These are phyloP conservation scores for Oryza rufipogon DNA, from an alignment of 176 grass and related monocot species.

Conservation along the genomic window DNA sequence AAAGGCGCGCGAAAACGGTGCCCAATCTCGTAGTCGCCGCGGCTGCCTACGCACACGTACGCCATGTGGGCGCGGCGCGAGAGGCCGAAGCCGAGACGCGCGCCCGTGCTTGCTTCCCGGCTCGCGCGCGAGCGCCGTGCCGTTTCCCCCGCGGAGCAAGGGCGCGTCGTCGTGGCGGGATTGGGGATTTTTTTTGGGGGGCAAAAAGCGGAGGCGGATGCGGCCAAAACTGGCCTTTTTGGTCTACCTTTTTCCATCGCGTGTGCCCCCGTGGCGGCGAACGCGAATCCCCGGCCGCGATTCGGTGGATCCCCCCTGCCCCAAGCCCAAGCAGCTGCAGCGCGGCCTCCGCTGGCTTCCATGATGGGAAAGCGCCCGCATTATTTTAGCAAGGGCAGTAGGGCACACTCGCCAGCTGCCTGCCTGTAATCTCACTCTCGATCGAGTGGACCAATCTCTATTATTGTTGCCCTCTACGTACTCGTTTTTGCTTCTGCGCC, in stretches of 20 bases:
- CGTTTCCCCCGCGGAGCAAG: neutral
- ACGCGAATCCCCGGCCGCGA: slow-evolving; percentile 18
- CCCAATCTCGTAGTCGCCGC: neutral
- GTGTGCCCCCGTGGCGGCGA: too few species aligned
- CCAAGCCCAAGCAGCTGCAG: neutral
- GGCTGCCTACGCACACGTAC: neutral
- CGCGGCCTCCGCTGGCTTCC: neutral
- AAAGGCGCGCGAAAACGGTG: neutral
- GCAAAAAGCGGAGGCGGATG: neutral
- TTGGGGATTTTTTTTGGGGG: too few species aligned
- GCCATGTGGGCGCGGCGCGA: neutral
- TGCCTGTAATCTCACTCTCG: neutral
- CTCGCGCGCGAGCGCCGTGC: neutral
- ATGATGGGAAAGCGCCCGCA: neutral
- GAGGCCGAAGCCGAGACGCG: neutral
- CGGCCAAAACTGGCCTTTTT: slow-evolving; percentile 46
- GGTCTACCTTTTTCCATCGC: neutral
- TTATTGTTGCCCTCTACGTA: neutral
- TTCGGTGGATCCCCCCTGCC: slow-evolving; percentile 4
- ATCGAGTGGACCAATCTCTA: neutral
- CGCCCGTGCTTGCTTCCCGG: neutral
- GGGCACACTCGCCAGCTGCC: neutral
- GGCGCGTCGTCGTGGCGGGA: neutral
- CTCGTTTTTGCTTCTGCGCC: neutral
- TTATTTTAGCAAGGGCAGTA: neutral